phyloP scores from a whole-genome alignment of 208 protist genomes.

The Acanthamoeba triangularis region DNA sequence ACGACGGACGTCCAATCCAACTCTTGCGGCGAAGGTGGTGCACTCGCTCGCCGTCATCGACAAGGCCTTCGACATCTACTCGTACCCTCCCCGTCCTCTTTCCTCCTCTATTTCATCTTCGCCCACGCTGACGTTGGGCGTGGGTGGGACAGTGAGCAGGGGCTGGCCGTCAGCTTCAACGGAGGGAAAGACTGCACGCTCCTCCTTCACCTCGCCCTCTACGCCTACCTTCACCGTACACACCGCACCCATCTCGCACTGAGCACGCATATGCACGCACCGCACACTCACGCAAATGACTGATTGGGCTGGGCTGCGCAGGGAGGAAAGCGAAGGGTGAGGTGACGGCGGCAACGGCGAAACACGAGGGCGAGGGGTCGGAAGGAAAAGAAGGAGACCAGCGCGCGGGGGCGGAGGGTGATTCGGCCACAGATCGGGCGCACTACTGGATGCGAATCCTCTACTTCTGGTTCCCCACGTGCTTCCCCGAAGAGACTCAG shows the following conservation, averaged over 20 bases:
- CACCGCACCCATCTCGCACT: neutral
- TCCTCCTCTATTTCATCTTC: neutral
- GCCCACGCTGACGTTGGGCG: neutral
- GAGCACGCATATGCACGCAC: neutral
- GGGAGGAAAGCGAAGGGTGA: slow-evolving; percentile 13
- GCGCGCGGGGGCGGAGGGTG: neutral
- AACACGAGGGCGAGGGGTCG: too few species aligned
- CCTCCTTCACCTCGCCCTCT: slow-evolving; percentile 79
- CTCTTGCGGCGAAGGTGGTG: neutral
- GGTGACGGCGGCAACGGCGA: neutral
- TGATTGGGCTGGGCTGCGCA: neutral
- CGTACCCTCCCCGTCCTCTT: neutral
- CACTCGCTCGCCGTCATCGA: slow-evolving; percentile 1
- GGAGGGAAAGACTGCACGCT: slow-evolving; percentile 87
- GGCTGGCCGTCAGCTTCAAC: slow-evolving; percentile 84
- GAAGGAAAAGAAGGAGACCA: neutral
- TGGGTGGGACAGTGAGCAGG: slow-evolving; percentile 42
- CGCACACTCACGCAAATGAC: neutral
- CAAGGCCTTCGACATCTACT: neutral
- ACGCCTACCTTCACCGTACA: slow-evolving; percentile 8
- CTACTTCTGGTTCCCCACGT: slow-evolving; percentile 19
- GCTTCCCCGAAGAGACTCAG: slow-evolving; percentile 53
- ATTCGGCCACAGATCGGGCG: neutral
- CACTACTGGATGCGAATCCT: slow-evolving; percentile 22
- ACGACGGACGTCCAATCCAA: neutral